Conservation (phyloP, 306 rosid genomes). For the Prunus salicina region DNA sequence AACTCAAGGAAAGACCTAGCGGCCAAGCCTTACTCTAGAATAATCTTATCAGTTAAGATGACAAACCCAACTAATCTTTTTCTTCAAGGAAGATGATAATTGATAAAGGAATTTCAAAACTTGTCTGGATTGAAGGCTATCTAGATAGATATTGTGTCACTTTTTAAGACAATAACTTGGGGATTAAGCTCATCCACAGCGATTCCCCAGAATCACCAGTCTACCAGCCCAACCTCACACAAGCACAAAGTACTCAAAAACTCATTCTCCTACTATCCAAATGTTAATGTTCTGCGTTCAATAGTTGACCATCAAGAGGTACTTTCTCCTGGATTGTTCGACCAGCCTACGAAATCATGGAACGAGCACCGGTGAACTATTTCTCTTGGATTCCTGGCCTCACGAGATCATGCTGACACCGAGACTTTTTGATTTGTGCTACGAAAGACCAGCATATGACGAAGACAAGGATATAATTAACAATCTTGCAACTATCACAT, state of each 20-base stretch:
- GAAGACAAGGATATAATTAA: background rate
- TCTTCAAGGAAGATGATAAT: too few relatives aligned
- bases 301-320: background rate
- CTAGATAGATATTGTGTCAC: too few relatives aligned
- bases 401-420: background rate
- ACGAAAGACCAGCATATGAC: too few relatives aligned
- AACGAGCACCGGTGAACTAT: background rate
- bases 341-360: background rate
- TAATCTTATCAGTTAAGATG: background rate
- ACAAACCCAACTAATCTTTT: background rate
- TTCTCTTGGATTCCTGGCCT: background rate
- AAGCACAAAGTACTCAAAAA: background rate
- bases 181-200: background rate
- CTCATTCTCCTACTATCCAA: background rate
- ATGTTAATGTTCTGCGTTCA: background rate
- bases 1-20: background rate
- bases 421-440: too few relatives aligned
- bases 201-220: background rate
- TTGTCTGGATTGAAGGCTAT: too few relatives aligned
- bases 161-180: background rate
- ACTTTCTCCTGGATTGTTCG: background rate
- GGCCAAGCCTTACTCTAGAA: background rate
- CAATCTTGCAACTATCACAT: background rate
- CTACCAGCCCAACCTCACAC: background rate
- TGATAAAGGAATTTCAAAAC: too few relatives aligned